phyloP scores from a whole-genome alignment of 495 filamentous ascomycete genomes.

The Penicillium simplicissimum region DNA sequence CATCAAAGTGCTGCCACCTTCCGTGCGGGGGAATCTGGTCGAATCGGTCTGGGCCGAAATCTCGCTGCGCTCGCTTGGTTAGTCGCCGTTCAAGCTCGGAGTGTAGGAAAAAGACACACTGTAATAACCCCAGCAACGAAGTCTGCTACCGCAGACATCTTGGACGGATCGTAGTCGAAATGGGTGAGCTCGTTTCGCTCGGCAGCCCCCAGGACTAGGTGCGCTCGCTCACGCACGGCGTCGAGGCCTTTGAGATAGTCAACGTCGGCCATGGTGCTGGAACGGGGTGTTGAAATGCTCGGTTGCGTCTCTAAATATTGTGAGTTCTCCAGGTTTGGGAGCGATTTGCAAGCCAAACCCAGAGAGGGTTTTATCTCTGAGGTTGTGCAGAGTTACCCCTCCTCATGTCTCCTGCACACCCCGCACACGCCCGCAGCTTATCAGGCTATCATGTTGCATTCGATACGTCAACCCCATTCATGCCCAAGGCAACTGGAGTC shows the following conservation, averaged over 20 bases:
- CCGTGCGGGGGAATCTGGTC: conserved; percentile 69
- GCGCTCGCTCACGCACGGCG: conserved; percentile 39
- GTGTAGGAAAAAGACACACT: conserved; percentile 16
- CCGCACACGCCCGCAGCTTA: not conserved
- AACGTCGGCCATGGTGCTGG: conserved; percentile 25
- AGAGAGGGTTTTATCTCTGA: not conserved
- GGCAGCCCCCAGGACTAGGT: conserved; percentile 33
- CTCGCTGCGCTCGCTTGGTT: conserved; percentile 32
- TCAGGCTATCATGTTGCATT: conserved; percentile 3
- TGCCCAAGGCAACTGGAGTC: not conserved
- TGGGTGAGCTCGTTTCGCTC: conserved; percentile 34
- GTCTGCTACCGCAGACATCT: conserved; percentile 31
- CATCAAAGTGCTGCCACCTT: conserved; percentile 87
- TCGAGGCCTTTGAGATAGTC: conserved; percentile 38
- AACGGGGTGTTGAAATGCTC: not conserved
- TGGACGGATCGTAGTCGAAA: conserved; percentile 34
- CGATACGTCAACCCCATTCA: not conserved
- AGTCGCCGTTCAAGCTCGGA: not conserved
- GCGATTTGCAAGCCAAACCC: not conserved
- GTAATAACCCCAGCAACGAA: conserved; percentile 38
- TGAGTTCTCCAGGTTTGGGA: not conserved
- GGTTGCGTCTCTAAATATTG: not conserved
- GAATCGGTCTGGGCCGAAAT: conserved; percentile 55
- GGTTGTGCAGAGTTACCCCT: conserved; percentile 5
- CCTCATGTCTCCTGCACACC: not conserved